Evolutionary conservation across 805 yeast genomes (phyloP), one percentile per base, ranked within the genome.

Genomic region (Candida vaughaniae): DNA sequence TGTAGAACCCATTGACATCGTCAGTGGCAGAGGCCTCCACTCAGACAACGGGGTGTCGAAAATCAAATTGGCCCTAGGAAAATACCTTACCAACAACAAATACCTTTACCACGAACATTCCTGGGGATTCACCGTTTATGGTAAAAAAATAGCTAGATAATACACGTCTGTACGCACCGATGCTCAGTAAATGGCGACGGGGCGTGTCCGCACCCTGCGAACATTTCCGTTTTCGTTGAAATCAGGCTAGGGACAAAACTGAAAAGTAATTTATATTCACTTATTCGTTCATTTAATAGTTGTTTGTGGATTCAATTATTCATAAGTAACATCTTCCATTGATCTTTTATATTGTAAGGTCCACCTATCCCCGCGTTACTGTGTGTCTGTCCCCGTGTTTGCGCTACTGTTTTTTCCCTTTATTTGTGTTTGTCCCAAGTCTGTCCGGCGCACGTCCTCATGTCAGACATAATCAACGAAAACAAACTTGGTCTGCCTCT

Each of bases 21-120:
- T 83, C 9, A 82, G 91, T 0, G 91, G 93, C 0, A 58, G 86
- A 45, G 93, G 93, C 0, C 49, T 80, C 5, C 93, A 85, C 54
- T 80, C 86, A 31, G 64, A 53, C 1, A 77, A 74, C 4, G 86
- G 88, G 0, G 51, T 62, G 1, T 66, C 84, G 1, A 71, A 62
- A 41, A 66, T 84, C 12, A 67, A 68, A 40, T 55, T 43, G 1
- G 50, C 69, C 2, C 75, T 82, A 3, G 56, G 60, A 30, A 62
- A 55, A 14, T 55, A 61, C 44, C 59, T 85, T 27, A 47, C 42
- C 3, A 41, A 42, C 1, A 49, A 62, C 4, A 52, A 54, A 0
- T 84, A 65, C 48, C 38, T 68, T 2, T 80, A 56, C 45, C 64
- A 64, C 3, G 87, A 80, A 38, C 63, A 64, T 4, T 45, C 62